Percentiles rank a stretch among this genome's conserved stretches.
Conservation (phyloP, 2,329 filamentous ascomycete species). For the Colletotrichum graminicola region DNA sequence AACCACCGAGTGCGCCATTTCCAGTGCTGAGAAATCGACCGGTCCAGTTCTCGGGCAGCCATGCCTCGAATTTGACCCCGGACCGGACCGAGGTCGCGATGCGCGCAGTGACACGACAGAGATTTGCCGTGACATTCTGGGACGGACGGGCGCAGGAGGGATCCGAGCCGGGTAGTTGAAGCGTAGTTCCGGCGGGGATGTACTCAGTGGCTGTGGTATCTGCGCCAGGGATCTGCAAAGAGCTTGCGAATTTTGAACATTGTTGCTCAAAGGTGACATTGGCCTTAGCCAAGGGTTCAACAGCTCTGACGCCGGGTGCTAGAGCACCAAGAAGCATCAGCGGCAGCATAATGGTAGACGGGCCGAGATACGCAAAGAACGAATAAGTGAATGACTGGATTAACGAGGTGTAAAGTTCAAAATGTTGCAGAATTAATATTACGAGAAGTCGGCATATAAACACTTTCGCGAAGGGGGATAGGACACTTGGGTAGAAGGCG, state of each 20-base stretch:
- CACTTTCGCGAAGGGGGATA: not conserved
- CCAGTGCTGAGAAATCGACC: constrained; percentile 60
- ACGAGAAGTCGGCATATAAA: not conserved
- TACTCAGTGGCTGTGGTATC: constrained; percentile 39
- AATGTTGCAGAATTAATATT: not conserved
- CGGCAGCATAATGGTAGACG: constrained; percentile 7
- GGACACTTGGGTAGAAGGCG: not conserved
- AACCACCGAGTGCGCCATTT: constrained; percentile 61
- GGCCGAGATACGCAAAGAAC: not conserved
- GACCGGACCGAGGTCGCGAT: constrained; percentile 56
- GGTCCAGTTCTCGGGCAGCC: constrained; percentile 59
- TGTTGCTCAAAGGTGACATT: constrained; percentile 15
- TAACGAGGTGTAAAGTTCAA: too few species aligned
- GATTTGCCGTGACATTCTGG: constrained; percentile 43
- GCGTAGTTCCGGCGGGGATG: constrained; percentile 48
- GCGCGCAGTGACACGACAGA: constrained; percentile 47
- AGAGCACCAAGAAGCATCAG: not conserved
- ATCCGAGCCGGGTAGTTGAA: constrained; percentile 52
- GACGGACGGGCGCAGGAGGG: constrained; percentile 50
- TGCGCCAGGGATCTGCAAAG: constrained; percentile 50
- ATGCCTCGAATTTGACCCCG: constrained; percentile 57
- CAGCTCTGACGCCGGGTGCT: constrained; percentile 1
- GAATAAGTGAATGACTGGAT: not conserved
- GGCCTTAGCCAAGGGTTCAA: not conserved
- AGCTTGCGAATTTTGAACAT: constrained; percentile 46